Evolutionary conservation across 169 alveolate genomes (phyloP).

Genomic region (Prorocentrum cordatum): DNA sequence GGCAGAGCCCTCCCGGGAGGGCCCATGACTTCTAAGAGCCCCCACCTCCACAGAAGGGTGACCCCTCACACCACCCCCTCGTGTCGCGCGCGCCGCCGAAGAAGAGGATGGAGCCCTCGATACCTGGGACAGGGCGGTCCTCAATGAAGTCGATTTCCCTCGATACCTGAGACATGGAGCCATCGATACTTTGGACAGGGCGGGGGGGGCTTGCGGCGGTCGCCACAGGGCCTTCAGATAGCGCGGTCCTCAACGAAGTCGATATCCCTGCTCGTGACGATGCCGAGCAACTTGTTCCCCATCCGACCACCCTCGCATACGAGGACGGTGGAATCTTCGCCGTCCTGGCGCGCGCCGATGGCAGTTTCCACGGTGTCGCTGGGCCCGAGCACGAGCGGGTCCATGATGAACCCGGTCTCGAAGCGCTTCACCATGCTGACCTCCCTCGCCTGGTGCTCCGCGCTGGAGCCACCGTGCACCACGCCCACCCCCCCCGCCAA

Average conservation of each 20-base stretch:
- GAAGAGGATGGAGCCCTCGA: too few relatives aligned
- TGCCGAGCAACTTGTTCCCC: conserved; percentile 74
- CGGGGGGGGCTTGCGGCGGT: too few relatives aligned
- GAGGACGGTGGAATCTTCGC: conserved; percentile 33
- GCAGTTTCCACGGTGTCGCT: neutral
- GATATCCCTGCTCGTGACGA: conserved; percentile 83
- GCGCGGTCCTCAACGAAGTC: conserved; percentile 79
- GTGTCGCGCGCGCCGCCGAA: too few relatives aligned
- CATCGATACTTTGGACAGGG: too few relatives aligned
- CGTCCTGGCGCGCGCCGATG: neutral
- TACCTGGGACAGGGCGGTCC: too few relatives aligned
- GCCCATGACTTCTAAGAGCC: too few relatives aligned
- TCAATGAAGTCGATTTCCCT: too few relatives aligned
- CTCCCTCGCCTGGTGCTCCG: conserved; percentile 78
- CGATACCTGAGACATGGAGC: too few relatives aligned
- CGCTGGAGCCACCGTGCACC: conserved; percentile 53
- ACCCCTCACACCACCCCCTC: too few relatives aligned
- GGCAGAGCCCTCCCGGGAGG: too few relatives aligned
- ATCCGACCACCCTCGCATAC: conserved; percentile 32
- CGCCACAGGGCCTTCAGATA: too few relatives aligned
- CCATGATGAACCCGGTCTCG: conserved; percentile 85
- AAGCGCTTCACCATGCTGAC: conserved; percentile 84
- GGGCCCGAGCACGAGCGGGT: conserved; percentile 78
- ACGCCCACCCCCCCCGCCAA: conserved; percentile 76
- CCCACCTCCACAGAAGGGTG: too few relatives aligned